Evolutionary conservation across 495 filamentous ascomycete species (phyloP), one percentile per base, ranked within the genome.

Genomic region (Elasticomyces elasticus): DNA sequence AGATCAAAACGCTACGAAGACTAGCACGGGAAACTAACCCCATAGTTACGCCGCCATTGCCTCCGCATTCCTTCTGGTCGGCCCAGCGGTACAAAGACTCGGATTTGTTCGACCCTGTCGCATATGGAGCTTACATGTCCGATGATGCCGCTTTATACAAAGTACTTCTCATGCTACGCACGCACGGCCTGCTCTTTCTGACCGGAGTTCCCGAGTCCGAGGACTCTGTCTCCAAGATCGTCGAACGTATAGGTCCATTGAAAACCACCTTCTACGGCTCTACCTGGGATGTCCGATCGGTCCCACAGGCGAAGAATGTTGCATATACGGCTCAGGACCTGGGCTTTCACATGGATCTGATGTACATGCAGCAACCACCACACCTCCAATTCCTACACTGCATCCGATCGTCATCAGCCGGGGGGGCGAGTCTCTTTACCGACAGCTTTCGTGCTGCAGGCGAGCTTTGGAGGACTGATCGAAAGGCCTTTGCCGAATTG

Each of bases 331-430:
- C 72, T 64, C 72, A 81, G 40, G 79, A 79, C 59, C 79, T 95
- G 1, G 86, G 84, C 17, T 79, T 92, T 33, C 91, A 97, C 68
- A 91, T 94, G 83, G 91, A 97, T 62, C 77, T 95, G 25, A 75
- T 94, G 51, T 97, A 97, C 72, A 84, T 91, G 73, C 70, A 75
- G 13, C 78, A 85, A 23, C 79, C 87, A 9, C 91, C 91, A 0
- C 79, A 80, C 19, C 75, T 88, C 52, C 91, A 97, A 69, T 71
- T 95, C 17, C 76, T 97, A 5, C 91, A 95, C 66, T 95, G 89
- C 60, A 67, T 95, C 20, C 72, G 82, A 55, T 89, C 89, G 63
- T 79, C 77, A 0, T 79, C 78, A 61, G 70, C 78, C 0, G 87
- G 90, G 0, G 91, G 91, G 49, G 80, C 87, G 59, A 94, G 87